Conservation (phyloP, 257 asterid species). For the Solanum chaucha region DNA sequence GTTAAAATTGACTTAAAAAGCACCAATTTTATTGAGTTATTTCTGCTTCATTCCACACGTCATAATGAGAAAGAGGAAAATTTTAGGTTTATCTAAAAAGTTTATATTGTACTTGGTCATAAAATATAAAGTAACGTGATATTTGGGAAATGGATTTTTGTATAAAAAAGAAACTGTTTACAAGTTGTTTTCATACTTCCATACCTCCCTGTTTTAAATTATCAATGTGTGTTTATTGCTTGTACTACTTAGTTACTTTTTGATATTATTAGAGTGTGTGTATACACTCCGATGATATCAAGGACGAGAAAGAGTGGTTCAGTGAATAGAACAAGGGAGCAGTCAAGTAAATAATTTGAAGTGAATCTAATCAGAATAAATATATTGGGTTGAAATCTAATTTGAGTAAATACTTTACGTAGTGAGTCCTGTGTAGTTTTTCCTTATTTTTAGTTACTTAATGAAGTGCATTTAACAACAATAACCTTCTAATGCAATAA, state of each 20-base stretch:
- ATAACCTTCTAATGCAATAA: neutral
- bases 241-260: too few species aligned
- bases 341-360: too few species aligned
- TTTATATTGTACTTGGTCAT: neutral
- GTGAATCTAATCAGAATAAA: too few species aligned
- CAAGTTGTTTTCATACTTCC: neutral
- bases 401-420: too few species aligned
- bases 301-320: too few species aligned
- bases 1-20: neutral
- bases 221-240: too few species aligned
- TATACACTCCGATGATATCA: too few species aligned
- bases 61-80: neutral
- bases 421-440: too few species aligned
- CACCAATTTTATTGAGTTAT: neutral
- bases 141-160: neutral
- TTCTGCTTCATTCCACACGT: neutral
- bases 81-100: neutral
- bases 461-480: neutral
- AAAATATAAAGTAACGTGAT: neutral
- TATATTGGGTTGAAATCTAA: too few species aligned
- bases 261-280: too few species aligned
- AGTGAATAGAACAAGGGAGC: rapidly evolving
- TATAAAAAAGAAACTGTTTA: neutral
- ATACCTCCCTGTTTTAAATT: too few species aligned
- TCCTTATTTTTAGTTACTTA: neutral